A percentile compares a stretch with the other conserved stretches of the same genome.
Conservation (phyloP, 257 asterid species). For the Perilla frutescens region DNA sequence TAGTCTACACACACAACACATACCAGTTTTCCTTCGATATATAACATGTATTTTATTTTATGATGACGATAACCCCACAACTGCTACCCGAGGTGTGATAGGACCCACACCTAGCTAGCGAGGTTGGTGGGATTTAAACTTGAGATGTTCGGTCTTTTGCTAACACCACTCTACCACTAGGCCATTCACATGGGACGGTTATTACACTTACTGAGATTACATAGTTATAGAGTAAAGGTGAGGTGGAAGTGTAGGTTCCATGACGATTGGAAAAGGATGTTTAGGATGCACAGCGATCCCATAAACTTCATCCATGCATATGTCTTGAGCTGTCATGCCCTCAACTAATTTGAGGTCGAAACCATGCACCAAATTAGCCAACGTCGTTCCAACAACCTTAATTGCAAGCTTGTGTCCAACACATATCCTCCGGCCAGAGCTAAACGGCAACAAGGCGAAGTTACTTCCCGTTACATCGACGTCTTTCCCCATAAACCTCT, state of each 20-base stretch:
- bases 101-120: too few relatives aligned
- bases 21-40: too few relatives aligned
- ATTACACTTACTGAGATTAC: too few relatives aligned
- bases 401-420: slow-evolving; percentile 36
- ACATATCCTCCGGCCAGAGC: slow-evolving; percentile 41
- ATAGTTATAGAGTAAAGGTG: slow-evolving; percentile 6
- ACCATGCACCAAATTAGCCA: slow-evolving; percentile 50
- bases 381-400: slow-evolving; percentile 35
- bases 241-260: slow-evolving; percentile 22
- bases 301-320: slow-evolving; percentile 39
- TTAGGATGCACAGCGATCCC: slow-evolving; percentile 40
- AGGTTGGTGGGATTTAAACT: too few relatives aligned
- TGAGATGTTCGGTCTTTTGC: too few relatives aligned
- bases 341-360: slow-evolving; percentile 36
- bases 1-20: too few relatives aligned
- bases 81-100: too few relatives aligned
- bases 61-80: too few relatives aligned
- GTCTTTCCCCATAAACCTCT: slow-evolving; percentile 39
- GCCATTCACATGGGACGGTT: too few relatives aligned
- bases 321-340: slow-evolving; percentile 38
- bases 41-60: too few relatives aligned
- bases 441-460: slow-evolving; percentile 41
- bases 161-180: too few relatives aligned
- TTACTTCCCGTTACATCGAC: slow-evolving; percentile 31
- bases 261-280: slow-evolving; percentile 22